These are phyloP conservation scores for Talaromyces borbonicus DNA, from an alignment of 495 filamentous ascomycete genomes.

Conservation along the genomic window DNA sequence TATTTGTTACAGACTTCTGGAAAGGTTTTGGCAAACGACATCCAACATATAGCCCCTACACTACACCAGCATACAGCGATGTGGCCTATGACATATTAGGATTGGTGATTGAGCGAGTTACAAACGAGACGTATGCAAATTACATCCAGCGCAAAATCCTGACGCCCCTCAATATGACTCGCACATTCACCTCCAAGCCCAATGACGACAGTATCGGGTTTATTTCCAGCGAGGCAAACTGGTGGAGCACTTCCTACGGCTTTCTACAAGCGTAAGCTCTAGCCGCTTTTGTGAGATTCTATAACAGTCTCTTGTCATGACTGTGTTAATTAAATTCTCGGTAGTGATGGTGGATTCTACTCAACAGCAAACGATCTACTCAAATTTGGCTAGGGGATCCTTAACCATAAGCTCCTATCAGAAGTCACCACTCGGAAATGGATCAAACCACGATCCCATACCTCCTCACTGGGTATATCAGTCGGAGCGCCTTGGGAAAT, in stretches of 20 bases:
- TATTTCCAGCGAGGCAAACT: slow-evolving; percentile 27
- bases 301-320: not conserved
- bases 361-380: slow-evolving; percentile 44
- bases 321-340: slow-evolving; percentile 8
- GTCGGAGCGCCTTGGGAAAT: slow-evolving; percentile 54
- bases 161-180: slow-evolving; percentile 28
- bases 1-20: slow-evolving; percentile 41
- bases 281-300: not conserved
- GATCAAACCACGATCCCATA: slow-evolving; percentile 45
- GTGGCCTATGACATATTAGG: slow-evolving; percentile 46
- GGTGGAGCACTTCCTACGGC: slow-evolving; percentile 33
- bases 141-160: slow-evolving; percentile 34
- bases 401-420: slow-evolving; percentile 38
- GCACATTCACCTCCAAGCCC: slow-evolving; percentile 27
- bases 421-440: slow-evolving; percentile 39
- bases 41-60: slow-evolving; percentile 37
- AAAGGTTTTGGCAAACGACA: slow-evolving; percentile 34
- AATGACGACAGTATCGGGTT: slow-evolving; percentile 21
- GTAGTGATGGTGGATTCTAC: slow-evolving; percentile 48
- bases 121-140: slow-evolving; percentile 6
- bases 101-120: slow-evolving; percentile 40
- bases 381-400: slow-evolving; percentile 43
- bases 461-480: slow-evolving; percentile 32
- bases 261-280: slow-evolving; percentile 37
- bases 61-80: slow-evolving; percentile 52